Evolutionary conservation across 2,329 filamentous ascomycete genomes (phyloP).

Genomic region (Nigrospora osmanthi): DNA sequence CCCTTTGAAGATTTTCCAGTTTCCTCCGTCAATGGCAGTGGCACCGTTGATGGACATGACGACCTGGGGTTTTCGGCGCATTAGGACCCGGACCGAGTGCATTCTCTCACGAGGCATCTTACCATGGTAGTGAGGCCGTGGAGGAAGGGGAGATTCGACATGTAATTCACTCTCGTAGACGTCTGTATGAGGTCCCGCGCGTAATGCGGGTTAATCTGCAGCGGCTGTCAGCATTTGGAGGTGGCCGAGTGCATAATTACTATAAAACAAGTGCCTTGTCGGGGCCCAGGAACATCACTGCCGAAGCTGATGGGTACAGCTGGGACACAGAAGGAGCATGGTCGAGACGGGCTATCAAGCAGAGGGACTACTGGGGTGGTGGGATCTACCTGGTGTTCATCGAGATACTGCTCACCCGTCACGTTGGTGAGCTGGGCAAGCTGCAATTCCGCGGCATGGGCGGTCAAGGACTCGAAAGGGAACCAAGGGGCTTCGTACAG

Average conservation of each 20-base stretch:
- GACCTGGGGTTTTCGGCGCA: constrained; percentile 36
- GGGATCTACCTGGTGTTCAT: constrained; percentile 46
- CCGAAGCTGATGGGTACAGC: too few species aligned
- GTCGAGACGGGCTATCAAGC: background rate
- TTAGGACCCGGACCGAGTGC: background rate
- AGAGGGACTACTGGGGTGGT: background rate
- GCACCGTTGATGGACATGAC: constrained; percentile 86
- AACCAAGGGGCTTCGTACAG: constrained; percentile 79
- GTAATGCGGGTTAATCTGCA: constrained; percentile 56
- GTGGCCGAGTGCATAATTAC: background rate
- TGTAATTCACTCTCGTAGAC: constrained; percentile 89
- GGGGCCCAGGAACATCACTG: too few species aligned
- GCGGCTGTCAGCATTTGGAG: background rate
- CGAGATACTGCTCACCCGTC: constrained; percentile 68
- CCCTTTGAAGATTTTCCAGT: constrained; percentile 87
- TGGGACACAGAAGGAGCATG: too few species aligned
- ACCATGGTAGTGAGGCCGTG: constrained; percentile 85
- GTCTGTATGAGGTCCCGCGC: constrained; percentile 80
- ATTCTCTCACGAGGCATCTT: constrained; percentile 1
- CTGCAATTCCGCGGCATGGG: constrained; percentile 58
- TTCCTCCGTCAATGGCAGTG: constrained; percentile 72
- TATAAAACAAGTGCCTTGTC: background rate
- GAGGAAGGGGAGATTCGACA: constrained; percentile 76
- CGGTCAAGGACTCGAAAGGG: constrained; percentile 71
- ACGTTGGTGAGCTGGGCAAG: constrained; percentile 57